phyloP scores from a whole-genome alignment of 108 stramenopile genomes.

The Cyclotella kingstonii region DNA sequence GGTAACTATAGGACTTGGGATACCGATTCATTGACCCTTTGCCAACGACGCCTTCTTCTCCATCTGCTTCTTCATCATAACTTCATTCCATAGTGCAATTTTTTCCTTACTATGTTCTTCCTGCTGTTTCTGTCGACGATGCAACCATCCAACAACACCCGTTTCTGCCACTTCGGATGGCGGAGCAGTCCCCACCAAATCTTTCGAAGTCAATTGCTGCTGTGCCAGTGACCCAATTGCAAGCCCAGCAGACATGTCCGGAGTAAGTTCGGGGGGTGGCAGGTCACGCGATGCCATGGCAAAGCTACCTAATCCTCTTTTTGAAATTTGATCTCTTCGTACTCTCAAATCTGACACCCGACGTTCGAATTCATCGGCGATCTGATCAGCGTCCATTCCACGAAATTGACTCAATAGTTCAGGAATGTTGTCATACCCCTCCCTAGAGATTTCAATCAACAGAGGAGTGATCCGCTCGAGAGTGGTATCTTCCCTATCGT shows the following conservation, averaged over 20 bases:
- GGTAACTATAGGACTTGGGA: too few species aligned
- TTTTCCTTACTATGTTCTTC: conserved; percentile 80
- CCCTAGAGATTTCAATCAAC: conserved; percentile 82
- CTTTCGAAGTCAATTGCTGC: conserved; percentile 77
- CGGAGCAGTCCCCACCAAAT: conserved; percentile 79
- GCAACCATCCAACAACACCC: conserved; percentile 76
- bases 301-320: conserved; percentile 70
- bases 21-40: too few species aligned
- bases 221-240: conserved; percentile 8
- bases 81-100: conserved; percentile 88
- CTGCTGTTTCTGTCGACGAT: conserved; percentile 77
- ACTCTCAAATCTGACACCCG: conserved; percentile 56
- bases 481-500: conserved; percentile 66
- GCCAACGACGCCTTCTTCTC: too few species aligned
- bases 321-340: conserved; percentile 42
- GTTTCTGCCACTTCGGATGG: conserved; percentile 19
- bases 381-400: conserved; percentile 87
- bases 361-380: conserved; percentile 84
- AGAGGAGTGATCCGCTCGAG: conserved; percentile 83
- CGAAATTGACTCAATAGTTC: conserved; percentile 61
- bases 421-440: conserved; percentile 78
- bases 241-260: conserved; percentile 26
- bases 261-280: conserved; percentile 69
- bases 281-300: conserved; percentile 42
- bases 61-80: conserved; percentile 80